Percentiles rank a stretch among this genome's conserved stretches.
phyloP scores from a whole-genome alignment of 345 rosid species.

The Nasturtium officinale region DNA sequence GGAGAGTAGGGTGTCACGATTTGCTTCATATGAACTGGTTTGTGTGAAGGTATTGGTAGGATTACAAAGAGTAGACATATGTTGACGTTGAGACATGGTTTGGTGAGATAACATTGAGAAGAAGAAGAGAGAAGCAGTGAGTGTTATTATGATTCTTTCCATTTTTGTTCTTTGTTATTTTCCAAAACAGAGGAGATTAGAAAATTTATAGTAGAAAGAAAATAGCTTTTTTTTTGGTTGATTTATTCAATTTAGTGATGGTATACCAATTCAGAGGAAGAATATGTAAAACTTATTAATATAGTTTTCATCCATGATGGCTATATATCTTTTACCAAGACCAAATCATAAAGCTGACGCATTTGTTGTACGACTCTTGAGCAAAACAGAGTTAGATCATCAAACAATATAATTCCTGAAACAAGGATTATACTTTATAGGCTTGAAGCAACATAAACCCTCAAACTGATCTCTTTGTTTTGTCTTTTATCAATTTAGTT shows the following conservation, averaged over 20 bases:
- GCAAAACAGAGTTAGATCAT: neutral
- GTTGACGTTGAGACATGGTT: conserved; percentile 13
- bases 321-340: neutral
- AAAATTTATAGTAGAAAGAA: neutral
- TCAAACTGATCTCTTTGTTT: no score
- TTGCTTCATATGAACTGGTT: neutral
- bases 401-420: no score
- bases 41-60: neutral
- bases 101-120: conserved; percentile 6
- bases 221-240: neutral
- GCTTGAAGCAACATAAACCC: no score
- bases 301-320: neutral
- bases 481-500: no score
- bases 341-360: neutral
- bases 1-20: neutral
- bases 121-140: neutral
- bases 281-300: neutral
- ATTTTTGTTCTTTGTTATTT: conserved; percentile 1
- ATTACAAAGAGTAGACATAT: neutral
- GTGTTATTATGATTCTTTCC: neutral
- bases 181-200: neutral
- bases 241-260: no score
- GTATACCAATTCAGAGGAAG: neutral
- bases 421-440: no score
- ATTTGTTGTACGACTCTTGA: no score